Conservation (phyloP, 805 yeast species). For the Myxozyma lipomycoides region DNA sequence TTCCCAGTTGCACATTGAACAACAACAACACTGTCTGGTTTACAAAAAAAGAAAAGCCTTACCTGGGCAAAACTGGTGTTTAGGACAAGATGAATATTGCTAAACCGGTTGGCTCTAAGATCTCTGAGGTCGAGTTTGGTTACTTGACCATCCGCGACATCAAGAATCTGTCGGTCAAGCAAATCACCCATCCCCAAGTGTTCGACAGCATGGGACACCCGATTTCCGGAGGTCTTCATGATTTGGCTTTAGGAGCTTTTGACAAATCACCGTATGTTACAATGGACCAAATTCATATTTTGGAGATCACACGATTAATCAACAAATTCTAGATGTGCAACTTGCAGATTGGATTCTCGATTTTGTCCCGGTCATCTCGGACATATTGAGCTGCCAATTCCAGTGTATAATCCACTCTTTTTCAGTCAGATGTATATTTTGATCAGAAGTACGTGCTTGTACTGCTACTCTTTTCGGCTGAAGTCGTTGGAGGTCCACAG, state of each 20-base stretch:
- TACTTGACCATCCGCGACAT: slow-evolving; percentile 78
- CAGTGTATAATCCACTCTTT: slow-evolving; percentile 91
- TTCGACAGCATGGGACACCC: slow-evolving; percentile 96
- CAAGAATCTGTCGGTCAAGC: slow-evolving; percentile 84
- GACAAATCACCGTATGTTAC: slow-evolving; percentile 23
- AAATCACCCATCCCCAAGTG: slow-evolving; percentile 92
- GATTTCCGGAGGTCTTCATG: slow-evolving; percentile 87
- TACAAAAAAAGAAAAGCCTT: no score
- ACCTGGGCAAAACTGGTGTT: no score
- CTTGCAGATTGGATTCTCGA: slow-evolving; percentile 93
- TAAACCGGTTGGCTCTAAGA: slow-evolving; percentile 92
- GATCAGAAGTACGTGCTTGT: slow-evolving; percentile 79
- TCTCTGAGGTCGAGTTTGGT: slow-evolving; percentile 87
- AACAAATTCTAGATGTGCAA: slow-evolving; percentile 55
- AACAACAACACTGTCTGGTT: no score
- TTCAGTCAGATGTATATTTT: slow-evolving; percentile 85
- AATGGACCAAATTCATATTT: not conserved
- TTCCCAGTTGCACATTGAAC: no score
- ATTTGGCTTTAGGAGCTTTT: slow-evolving; percentile 92
- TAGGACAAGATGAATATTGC: slow-evolving; percentile 84
- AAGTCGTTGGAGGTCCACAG: slow-evolving; percentile 66
- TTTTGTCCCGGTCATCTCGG: slow-evolving; percentile 98
- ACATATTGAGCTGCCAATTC: slow-evolving; percentile 92
- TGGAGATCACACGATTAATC: not conserved
- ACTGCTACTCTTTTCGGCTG: slow-evolving; percentile 82